phyloP scores from a whole-genome alignment of 805 yeast genomes.

The Zygosaccharomyces kombuchaensis region DNA sequence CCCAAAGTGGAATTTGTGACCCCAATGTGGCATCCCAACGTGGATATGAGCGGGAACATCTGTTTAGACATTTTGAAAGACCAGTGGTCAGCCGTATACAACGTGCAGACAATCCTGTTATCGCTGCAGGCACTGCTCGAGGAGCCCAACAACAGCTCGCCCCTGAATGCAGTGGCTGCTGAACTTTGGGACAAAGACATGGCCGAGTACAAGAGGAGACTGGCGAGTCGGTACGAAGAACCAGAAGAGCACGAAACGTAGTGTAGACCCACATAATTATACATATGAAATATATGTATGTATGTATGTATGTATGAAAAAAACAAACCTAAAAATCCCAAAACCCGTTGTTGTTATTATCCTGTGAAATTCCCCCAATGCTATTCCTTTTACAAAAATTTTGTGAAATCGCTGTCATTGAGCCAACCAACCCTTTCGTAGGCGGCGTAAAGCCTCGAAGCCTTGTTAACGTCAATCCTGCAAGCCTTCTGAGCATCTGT shows the following conservation, averaged over 20 bases:
- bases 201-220: slow-evolving; percentile 33
- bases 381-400: slow-evolving; percentile 34
- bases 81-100: slow-evolving; percentile 61
- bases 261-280: background rate
- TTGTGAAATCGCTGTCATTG: slow-evolving; percentile 63
- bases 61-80: slow-evolving; percentile 62
- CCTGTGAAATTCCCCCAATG: slow-evolving; percentile 4
- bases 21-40: slow-evolving; percentile 65
- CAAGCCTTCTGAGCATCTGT: slow-evolving; percentile 98
- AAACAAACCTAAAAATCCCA: background rate
- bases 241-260: slow-evolving; percentile 4
- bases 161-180: slow-evolving; percentile 56
- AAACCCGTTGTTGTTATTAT: background rate
- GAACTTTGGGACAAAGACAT: slow-evolving; percentile 46
- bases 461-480: slow-evolving; percentile 94
- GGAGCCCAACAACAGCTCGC: slow-evolving; percentile 57
- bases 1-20: slow-evolving; percentile 53
- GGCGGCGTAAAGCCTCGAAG: slow-evolving; percentile 84
- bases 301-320: slow-evolving; percentile 3
- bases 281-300: background rate
- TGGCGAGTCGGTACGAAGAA: slow-evolving; percentile 23
- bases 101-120: slow-evolving; percentile 55
- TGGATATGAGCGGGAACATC: slow-evolving; percentile 60
- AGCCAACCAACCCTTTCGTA: slow-evolving; percentile 92
- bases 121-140: slow-evolving; percentile 57